Conservation (phyloP, 306 rosid species). For the Prunus mume region DNA sequence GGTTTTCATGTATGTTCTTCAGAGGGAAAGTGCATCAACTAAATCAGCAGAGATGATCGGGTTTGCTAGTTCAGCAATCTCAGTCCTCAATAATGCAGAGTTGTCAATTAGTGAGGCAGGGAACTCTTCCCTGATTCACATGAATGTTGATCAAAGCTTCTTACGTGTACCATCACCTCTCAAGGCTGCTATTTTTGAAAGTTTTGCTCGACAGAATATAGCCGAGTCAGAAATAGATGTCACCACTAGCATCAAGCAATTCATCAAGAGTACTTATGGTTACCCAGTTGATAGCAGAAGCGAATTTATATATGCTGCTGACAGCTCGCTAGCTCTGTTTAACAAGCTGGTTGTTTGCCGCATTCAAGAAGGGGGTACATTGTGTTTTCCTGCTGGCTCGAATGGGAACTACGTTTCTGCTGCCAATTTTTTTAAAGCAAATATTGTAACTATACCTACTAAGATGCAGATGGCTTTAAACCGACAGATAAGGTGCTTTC, state of each 20-base stretch:
- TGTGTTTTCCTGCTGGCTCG: constrained; percentile 87
- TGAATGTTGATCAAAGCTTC: constrained; percentile 90
- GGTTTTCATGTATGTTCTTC: too few relatives aligned
- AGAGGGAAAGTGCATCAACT: too few relatives aligned
- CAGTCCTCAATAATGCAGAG: constrained; percentile 73
- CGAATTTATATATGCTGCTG: constrained; percentile 70
- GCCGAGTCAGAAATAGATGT: constrained; percentile 80
- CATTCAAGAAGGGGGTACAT: constrained; percentile 87
- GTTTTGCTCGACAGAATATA: constrained; percentile 95
- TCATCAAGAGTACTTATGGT: constrained; percentile 68
- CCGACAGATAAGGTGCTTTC: constrained; percentile 57
- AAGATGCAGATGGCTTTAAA: constrained; percentile 60
- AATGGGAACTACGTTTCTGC: constrained; percentile 86
- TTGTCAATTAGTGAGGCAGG: constrained; percentile 60
- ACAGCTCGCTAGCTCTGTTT: constrained; percentile 74
- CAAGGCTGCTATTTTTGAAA: constrained; percentile 91
- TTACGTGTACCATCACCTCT: constrained; percentile 75
- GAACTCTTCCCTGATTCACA: constrained; percentile 66
- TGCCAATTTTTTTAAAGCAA: constrained; percentile 82
- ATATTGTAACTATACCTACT: constrained; percentile 59
- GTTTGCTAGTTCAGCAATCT: constrained; percentile 64
- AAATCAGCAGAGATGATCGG: constrained; percentile 61
- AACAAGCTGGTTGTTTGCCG: constrained; percentile 88
- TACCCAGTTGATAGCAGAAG: constrained; percentile 55
- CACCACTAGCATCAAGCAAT: constrained; percentile 62